phyloP scores from a whole-genome alignment of 352 stramenopile species.

The Pythium apleroticum region DNA sequence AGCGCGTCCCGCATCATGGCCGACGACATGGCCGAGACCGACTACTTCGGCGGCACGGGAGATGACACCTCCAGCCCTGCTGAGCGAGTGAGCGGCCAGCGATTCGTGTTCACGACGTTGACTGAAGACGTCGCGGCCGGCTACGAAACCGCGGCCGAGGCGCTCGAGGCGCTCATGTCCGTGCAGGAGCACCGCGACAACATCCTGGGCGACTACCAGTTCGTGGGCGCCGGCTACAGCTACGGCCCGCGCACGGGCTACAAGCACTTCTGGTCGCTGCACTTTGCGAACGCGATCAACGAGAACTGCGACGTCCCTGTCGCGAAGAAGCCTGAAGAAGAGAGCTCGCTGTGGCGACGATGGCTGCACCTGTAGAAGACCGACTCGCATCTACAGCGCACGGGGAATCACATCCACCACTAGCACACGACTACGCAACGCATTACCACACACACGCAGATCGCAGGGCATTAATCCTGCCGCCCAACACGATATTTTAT shows the following conservation, averaged over 20 bases:
- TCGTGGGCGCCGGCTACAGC: slow-evolving; percentile 26
- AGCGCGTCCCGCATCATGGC: slow-evolving; percentile 28
- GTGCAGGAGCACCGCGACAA: slow-evolving; percentile 33
- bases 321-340: slow-evolving; percentile 21
- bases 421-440: background rate
- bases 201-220: slow-evolving; percentile 28
- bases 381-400: background rate
- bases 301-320: slow-evolving; percentile 20
- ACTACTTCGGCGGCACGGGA: slow-evolving; percentile 34
- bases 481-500: background rate
- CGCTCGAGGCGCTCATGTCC: slow-evolving; percentile 31
- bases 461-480: background rate
- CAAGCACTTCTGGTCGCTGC: slow-evolving; percentile 30
- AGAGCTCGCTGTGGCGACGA: slow-evolving; percentile 15
- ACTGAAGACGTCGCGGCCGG: slow-evolving; percentile 36
- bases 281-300: slow-evolving; percentile 30
- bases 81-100: slow-evolving; percentile 40
- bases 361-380: slow-evolving; percentile 24
- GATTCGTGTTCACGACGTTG: slow-evolving; percentile 42
- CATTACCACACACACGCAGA: background rate
- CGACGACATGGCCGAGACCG: slow-evolving; percentile 29
- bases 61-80: slow-evolving; percentile 50
- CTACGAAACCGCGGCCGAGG: slow-evolving; percentile 23
- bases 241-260: slow-evolving; percentile 23
- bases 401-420: background rate